A percentile compares a stretch with the other conserved stretches of the same genome.
Evolutionary conservation across 1,284 basidiomycete genomes (phyloP).

Genomic region (Ganoderma sinense): DNA sequence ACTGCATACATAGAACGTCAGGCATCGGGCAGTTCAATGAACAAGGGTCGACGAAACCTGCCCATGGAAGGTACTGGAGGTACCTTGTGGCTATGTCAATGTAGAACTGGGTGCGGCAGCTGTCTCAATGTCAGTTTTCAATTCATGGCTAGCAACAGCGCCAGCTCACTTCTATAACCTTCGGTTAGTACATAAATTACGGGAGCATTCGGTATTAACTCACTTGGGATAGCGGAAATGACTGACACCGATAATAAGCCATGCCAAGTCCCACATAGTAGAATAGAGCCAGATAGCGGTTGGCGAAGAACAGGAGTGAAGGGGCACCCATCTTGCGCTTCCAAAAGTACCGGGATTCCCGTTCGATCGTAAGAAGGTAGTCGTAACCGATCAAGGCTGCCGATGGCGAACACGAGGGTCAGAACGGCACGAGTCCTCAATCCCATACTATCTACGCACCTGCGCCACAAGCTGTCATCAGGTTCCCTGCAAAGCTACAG

Average conservation of each 20-base stretch:
- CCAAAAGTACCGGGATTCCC: conserved; percentile 16
- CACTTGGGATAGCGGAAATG: not conserved
- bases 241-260: not conserved
- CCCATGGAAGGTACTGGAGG: conserved; percentile 1
- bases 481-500: not conserved
- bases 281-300: conserved; percentile 5
- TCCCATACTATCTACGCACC: not conserved
- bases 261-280: not conserved
- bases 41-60: not conserved
- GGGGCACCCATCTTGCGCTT: not conserved
- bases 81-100: not conserved
- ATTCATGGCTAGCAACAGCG: too few species aligned
- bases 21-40: not conserved
- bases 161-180: not conserved
- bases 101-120: not conserved
- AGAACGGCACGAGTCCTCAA: not conserved
- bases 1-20: not conserved
- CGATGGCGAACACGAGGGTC: not conserved
- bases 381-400: conserved; percentile 10
- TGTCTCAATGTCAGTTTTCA: not conserved
- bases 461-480: not conserved
- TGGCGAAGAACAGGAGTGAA: conserved; percentile 8
- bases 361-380: conserved; percentile 13
- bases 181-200: not conserved
- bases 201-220: not conserved